Conservation (phyloP, 2,329 filamentous ascomycete species). For the Verticillium albo-atrum region DNA sequence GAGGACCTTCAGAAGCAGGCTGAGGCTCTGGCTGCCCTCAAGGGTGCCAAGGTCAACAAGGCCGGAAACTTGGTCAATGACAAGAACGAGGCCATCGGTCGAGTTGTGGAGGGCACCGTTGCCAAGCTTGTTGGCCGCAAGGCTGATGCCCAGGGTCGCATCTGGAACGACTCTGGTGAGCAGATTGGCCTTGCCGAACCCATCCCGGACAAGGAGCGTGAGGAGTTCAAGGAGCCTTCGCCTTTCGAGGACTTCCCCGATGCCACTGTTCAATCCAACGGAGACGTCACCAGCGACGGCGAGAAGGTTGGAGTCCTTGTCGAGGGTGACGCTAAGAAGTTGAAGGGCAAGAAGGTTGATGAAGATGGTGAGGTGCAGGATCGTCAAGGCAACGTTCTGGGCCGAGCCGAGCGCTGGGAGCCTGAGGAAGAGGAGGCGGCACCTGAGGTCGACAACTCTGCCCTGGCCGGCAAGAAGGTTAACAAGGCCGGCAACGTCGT, state of each 20-base stretch:
- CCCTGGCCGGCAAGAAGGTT: slow-evolving; percentile 65
- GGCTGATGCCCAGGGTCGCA: slow-evolving; percentile 61
- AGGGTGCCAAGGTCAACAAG: slow-evolving; percentile 55
- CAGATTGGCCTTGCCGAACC: slow-evolving; percentile 64
- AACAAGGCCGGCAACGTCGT: slow-evolving; percentile 65
- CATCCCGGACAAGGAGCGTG: slow-evolving; percentile 50
- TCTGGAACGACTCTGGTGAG: slow-evolving; percentile 68
- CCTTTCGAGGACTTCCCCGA: slow-evolving; percentile 57
- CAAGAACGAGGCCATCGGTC: slow-evolving; percentile 52
- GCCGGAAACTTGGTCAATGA: slow-evolving; percentile 52
- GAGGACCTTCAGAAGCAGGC: slow-evolving; percentile 21
- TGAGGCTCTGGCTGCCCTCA: slow-evolving; percentile 39
- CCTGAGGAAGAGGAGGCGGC: slow-evolving; percentile 41
- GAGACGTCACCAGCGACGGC: slow-evolving; percentile 45
- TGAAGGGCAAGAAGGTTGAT: slow-evolving; percentile 63
- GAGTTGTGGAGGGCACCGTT: slow-evolving; percentile 58
- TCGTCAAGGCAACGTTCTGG: slow-evolving; percentile 61
- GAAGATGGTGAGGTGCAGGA: slow-evolving; percentile 66
- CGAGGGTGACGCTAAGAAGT: slow-evolving; percentile 59
- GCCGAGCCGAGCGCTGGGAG: slow-evolving; percentile 66
- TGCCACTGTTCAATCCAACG: slow-evolving; percentile 48
- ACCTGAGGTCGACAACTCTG: slow-evolving; percentile 49
- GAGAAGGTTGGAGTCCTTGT: slow-evolving; percentile 56
- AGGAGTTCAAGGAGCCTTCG: slow-evolving; percentile 38
- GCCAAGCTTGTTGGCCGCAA: slow-evolving; percentile 61